phyloP scores from a whole-genome alignment of 108 stramenopile species.

The Aurantiochytrium sp. region DNA sequence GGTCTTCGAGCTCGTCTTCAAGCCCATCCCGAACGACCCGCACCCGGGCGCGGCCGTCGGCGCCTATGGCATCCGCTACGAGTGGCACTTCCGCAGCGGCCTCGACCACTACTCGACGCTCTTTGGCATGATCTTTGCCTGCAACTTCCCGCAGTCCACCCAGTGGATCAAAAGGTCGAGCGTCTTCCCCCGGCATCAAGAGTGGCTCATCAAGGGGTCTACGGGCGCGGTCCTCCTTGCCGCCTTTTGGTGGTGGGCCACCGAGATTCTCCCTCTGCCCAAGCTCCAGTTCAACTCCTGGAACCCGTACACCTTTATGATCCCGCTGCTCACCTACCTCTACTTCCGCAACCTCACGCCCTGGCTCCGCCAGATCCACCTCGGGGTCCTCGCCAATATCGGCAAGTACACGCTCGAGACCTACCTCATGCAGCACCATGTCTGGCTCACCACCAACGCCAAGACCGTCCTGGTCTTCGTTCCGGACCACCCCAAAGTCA shows the following conservation, averaged over 20 bases:
- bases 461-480: constrained; percentile 54
- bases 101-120: constrained; percentile 92
- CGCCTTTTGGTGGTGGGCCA: constrained; percentile 67
- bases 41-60: constrained; percentile 73
- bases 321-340: constrained; percentile 85
- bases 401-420: constrained; percentile 96
- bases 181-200: constrained; percentile 44
- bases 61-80: constrained; percentile 69
- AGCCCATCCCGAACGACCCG: constrained; percentile 70
- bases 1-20: constrained; percentile 71
- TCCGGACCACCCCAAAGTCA: constrained; percentile 28
- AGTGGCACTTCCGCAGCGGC: constrained; percentile 91
- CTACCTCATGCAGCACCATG: constrained; percentile 96
- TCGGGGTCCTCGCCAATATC: constrained; percentile 78
- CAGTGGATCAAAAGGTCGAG: constrained; percentile 78
- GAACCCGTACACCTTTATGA: constrained; percentile 88
- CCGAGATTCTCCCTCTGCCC: constrained; percentile 64
- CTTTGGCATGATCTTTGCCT: constrained; percentile 91
- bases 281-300: constrained; percentile 85
- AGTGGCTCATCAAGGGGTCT: constrained; percentile 62
- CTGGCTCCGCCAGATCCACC: constrained; percentile 66
- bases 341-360: constrained; percentile 89
- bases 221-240: constrained; percentile 57
- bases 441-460: constrained; percentile 77
- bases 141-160: constrained; percentile 81